Percentiles rank a stretch among this genome's conserved stretches.
These are phyloP conservation scores for Hanseniaspora occidentalis DNA, from an alignment of 805 yeast species.

Conservation along the genomic window DNA sequence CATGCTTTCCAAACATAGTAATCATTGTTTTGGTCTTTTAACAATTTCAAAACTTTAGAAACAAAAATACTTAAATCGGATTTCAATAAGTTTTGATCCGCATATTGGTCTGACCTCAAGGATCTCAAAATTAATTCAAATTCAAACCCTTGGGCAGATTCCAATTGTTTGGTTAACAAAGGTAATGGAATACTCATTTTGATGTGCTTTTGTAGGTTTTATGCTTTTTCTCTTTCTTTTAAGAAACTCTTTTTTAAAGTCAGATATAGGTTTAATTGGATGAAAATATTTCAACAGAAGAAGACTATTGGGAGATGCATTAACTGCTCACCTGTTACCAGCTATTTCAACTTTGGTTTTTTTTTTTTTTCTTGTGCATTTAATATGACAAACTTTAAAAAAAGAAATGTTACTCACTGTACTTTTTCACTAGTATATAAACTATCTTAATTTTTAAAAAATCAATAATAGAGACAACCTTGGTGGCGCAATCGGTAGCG, in stretches of 20 bases:
- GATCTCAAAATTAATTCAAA: conserved; percentile 18
- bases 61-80: conserved; percentile 21
- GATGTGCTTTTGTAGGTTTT: neutral
- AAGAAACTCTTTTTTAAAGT: no score
- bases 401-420: neutral
- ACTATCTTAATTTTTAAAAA: no score
- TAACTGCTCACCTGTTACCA: no score
- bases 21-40: conserved; percentile 24
- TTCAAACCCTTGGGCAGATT: conserved; percentile 17
- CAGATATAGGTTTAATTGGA: no score
- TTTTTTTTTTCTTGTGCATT: neutral
- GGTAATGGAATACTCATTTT: conserved; percentile 13
- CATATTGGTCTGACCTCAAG: conserved; percentile 17
- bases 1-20: conserved; percentile 48
- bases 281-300: no score
- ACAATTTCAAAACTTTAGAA: conserved; percentile 30
- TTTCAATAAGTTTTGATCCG: conserved; percentile 20
- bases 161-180: conserved; percentile 17
- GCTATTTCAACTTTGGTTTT: neutral
- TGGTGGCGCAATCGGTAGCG: conserved; percentile 2
- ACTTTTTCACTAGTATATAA: no score
- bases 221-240: neutral
- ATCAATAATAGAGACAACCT: conserved; percentile 1
- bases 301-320: no score
- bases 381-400: neutral